Evolutionary conservation across 2,329 filamentous ascomycete species (phyloP).

Genomic region (Calonectria fujianensis): DNA sequence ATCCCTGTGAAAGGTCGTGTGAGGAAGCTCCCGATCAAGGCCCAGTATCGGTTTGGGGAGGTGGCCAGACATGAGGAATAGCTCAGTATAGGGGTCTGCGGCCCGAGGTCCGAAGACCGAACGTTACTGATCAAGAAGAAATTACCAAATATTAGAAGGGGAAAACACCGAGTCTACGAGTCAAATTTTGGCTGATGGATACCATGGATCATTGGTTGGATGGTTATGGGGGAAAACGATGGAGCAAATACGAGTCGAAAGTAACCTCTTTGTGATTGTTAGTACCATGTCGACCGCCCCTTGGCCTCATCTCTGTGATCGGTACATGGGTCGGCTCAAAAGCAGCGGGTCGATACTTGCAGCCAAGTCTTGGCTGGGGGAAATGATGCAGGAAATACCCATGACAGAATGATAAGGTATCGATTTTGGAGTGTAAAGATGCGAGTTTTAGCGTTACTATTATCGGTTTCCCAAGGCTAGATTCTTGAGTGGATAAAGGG

Average conservation of each 20-base stretch:
- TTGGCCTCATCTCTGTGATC: constrained; percentile 13
- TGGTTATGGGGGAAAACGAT: constrained; percentile 16
- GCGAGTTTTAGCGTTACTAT: constrained; percentile 30
- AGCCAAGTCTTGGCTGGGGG: constrained; percentile 16
- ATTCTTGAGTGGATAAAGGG: constrained; percentile 44
- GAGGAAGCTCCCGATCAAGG: constrained; percentile 28
- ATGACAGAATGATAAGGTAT: constrained; percentile 47
- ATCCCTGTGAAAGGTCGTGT: constrained; percentile 13
- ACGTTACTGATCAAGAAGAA: constrained; percentile 19
- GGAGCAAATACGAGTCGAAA: constrained; percentile 41
- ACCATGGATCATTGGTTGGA: constrained; percentile 16
- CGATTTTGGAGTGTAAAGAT: constrained; percentile 26
- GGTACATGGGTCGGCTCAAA: constrained; percentile 27
- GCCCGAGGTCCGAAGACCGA: background rate
- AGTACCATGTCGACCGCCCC: background rate
- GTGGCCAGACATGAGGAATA: no score
- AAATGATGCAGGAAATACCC: constrained; percentile 37
- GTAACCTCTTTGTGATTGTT: constrained; percentile 23
- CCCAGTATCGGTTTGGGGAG: background rate
- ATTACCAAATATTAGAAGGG: constrained; percentile 1
- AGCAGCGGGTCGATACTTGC: constrained; percentile 19
- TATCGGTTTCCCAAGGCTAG: constrained; percentile 38
- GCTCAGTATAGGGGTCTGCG: background rate
- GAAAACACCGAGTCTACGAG: background rate
- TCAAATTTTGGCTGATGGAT: constrained; percentile 24